Base-by-base conservation (phyloP, 257 asterid genomes). In the Ocimum tenuiflorum region DNA sequence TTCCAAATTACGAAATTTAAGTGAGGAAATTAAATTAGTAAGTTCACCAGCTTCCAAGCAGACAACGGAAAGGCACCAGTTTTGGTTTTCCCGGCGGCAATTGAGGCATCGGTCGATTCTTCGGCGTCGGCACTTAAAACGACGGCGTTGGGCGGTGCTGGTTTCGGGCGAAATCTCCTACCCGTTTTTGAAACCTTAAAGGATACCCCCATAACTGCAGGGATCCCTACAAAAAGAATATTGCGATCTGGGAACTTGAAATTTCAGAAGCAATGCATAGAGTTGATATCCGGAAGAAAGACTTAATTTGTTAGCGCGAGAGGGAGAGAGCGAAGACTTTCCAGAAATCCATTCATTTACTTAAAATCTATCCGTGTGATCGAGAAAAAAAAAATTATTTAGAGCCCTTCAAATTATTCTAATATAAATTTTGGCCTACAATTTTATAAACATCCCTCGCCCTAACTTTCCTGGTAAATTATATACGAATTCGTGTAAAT, bases 171-270 rank as follows among this genome's bases (percentile, higher is more conserved):
- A 80, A 80, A 85, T 68, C 96, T 75, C 73, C 72, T 63, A 7
- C 99, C 99, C 10, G 80, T 83, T 73, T 76, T 86, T 14, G 97
- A 80, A 49, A 94, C 88, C 89, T 78, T 85, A 56, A 94, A 94
- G n/a, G 99, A 94, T 75, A 94, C 48, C 79, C 96, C 99, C 99
- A 94, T 91, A 52, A 11, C 62, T 76, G 8, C 3, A 68, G 61
- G 69, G 83, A 68, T 51, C 70, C n/a, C 71, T 35, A 12, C 51
- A 31, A 45, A 48, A 35, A 24, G 35, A 20, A 22, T 19, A 64
- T 35, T 59, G 20, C 60, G 76, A 65, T 57, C 51, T 31, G 6
- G 51, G 57, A 61, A 33, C 65, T 29, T 14, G 53, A 39, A 41
- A 51, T 55, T 48, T 63, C 20, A 38, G 67, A 14, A 3, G 29